These are phyloP conservation scores for Striga asiatica DNA, from an alignment of 257 asterid species.

Conservation along the genomic window DNA sequence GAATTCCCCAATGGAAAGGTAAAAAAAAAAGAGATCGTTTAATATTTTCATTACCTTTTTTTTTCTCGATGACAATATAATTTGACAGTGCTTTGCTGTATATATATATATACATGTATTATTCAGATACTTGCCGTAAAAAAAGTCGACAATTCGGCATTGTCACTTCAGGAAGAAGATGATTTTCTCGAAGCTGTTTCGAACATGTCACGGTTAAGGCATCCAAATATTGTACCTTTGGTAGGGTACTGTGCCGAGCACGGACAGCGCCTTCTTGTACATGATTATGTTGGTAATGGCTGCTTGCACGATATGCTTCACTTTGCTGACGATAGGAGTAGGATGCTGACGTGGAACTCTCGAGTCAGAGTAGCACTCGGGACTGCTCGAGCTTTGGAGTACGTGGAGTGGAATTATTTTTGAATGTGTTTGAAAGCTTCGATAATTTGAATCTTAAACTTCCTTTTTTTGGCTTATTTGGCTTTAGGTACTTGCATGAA, in stretches of 20 bases:
- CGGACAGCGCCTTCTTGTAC: constrained; percentile 86
- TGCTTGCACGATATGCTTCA: constrained; percentile 95
- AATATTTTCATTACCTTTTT: no score
- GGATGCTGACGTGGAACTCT: constrained; percentile 91
- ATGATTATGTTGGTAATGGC: constrained; percentile 64
- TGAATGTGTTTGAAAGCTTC: not conserved
- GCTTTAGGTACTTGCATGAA: constrained; percentile 98
- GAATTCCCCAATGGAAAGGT: constrained; percentile 90
- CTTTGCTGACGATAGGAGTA: constrained; percentile 83
- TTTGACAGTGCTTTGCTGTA: no score
- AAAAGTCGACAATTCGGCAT: constrained; percentile 75
- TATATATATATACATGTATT: constrained; percentile 1
- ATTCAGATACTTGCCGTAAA: constrained; percentile 72
- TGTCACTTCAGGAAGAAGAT: constrained; percentile 92
- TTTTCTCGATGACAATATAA: no score
- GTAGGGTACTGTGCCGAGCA: constrained; percentile 90
- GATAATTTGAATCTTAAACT: constrained; percentile 13
- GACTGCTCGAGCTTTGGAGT: constrained; percentile 98
- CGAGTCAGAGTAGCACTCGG: constrained; percentile 97
- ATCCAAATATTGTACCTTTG: constrained; percentile 78
- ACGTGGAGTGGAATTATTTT: constrained; percentile 22
- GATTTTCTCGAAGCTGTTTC: constrained; percentile 81
- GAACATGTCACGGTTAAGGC: constrained; percentile 85
- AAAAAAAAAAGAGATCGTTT: no score
- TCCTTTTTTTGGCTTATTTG: not conserved